Evolutionary conservation across 1,284 basidiomycete species (phyloP).

Genomic region (Ceraceosorus bombacis): DNA sequence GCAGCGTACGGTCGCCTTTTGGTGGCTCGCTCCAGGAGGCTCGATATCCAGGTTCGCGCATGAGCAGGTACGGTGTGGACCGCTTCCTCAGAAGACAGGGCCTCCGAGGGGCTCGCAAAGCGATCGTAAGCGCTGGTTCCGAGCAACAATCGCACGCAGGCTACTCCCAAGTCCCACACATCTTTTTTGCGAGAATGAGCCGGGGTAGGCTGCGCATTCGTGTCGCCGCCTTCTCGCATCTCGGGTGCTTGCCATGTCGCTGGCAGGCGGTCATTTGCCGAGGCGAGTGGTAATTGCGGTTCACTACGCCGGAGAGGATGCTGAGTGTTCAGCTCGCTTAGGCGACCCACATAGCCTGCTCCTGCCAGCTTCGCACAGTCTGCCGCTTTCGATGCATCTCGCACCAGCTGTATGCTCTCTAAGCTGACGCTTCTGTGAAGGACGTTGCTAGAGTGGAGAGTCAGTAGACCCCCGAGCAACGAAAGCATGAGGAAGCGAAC

Average conservation of each 20-base stretch:
- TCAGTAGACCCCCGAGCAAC: constrained; percentile 34
- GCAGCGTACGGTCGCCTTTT: background rate
- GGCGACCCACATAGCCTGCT: constrained; percentile 28
- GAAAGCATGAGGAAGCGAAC: constrained; percentile 27
- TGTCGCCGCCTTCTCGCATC: constrained; percentile 13
- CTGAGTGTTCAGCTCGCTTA: constrained; percentile 38
- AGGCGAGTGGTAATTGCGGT: background rate
- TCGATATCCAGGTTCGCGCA: constrained; percentile 22
- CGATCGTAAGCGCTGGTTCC: constrained; percentile 27
- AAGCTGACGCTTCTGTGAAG: constrained; percentile 34
- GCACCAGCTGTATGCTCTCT: constrained; percentile 19
- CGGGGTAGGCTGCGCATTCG: constrained; percentile 14
- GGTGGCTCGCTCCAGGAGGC: constrained; percentile 19
- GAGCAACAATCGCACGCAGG: constrained; percentile 41
- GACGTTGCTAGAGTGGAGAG: constrained; percentile 32
- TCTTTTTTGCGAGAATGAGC: constrained; percentile 41
- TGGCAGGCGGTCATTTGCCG: constrained; percentile 10
- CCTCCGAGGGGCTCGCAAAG: constrained; percentile 27
- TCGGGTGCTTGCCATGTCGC: constrained; percentile 42
- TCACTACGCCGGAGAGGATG: constrained; percentile 31
- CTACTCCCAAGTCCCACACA: constrained; percentile 44
- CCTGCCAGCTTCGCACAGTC: constrained; percentile 19
- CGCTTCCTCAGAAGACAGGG: constrained; percentile 15
- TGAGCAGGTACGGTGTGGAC: constrained; percentile 18
- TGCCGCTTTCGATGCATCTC: constrained; percentile 6